Base-by-base conservation (phyloP, 371 early-diverging fungal species). In the Coemansia sp. region DNA sequence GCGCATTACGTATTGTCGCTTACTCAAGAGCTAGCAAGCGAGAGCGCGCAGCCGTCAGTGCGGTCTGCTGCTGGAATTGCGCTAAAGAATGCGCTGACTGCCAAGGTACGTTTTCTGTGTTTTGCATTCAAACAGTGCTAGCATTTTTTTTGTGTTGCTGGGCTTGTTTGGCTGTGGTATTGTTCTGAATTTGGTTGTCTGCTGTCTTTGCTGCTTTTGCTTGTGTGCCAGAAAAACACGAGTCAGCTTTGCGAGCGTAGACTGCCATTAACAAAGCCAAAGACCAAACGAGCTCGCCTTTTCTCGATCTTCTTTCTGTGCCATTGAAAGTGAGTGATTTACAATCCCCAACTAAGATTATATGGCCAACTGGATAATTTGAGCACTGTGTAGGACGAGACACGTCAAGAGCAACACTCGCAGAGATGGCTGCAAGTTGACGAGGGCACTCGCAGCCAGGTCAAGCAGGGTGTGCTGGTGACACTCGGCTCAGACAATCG, bases 11-110 rank as follows among this genome's bases (percentile, higher is more conserved):
- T 88, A 70, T 83, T 85, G 51, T 75, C 87, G 76, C 84, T 97
- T 48, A 83, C 86, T 69, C 89, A 91, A 70, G 93, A 94, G 78
- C 86, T 97, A 48, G 85, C 87, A 39, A 93, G 85, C 72, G 94
- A 92, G 73, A 83, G 83, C 67, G 83, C 81, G 59, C 81, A 80
- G 48, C 78, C 85, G 23, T 71, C 83, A 55, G 86, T 92, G 77
- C 86, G 94, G 61, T 83, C 80, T 58, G 87, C 92, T 28, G 94
- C 97, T 48, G 98, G 93, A 82, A 82, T 97, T 67, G 89, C 90
- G 36, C 80, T 97, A 68, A 97, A 97, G 86, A 97, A 97, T 77
- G 85, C 91, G 52, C 78, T 97, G 70, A 82, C 88, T 23, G 90
- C 95, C 70, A 92, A 88, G 85, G 95, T 92, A 85, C 58, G 80